Conservation (phyloP, 768 basidiomycete species). For the Dendrothele bispora region DNA sequence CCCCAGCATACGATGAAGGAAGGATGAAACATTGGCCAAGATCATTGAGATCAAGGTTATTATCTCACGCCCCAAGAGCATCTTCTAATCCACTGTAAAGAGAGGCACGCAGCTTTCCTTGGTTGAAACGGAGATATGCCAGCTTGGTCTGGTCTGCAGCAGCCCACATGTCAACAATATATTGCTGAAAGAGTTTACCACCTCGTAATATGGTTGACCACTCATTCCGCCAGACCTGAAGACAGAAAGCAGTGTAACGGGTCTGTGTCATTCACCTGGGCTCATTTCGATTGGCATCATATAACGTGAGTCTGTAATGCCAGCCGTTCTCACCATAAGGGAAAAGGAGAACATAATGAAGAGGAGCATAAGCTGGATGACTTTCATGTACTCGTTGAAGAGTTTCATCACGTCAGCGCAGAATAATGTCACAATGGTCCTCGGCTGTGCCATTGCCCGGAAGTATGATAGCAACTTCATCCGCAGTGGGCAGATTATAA, state of each 20-base stretch:
- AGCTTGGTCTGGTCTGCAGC: constrained; percentile 37
- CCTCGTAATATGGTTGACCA: constrained; percentile 29
- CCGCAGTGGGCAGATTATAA: constrained; percentile 38
- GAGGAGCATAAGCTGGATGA: constrained; percentile 11
- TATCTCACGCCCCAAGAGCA: constrained; percentile 18
- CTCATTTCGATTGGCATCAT: too few relatives aligned
- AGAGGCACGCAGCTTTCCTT: constrained; percentile 31
- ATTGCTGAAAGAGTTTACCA: constrained; percentile 39
- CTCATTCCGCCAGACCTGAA: constrained; percentile 23
- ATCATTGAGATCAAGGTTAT: constrained; percentile 22
- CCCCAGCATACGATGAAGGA: constrained; percentile 41
- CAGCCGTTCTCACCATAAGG: background rate
- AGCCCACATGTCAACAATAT: constrained; percentile 39
- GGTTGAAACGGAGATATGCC: constrained; percentile 29
- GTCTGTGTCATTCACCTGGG: constrained; percentile 22
- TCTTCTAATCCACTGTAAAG: constrained; percentile 33
- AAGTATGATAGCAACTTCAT: constrained; percentile 39
- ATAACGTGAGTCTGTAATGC: too few relatives aligned
- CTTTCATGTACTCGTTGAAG: background rate
- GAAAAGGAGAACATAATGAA: constrained; percentile 6
- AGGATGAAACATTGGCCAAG: constrained; percentile 36
- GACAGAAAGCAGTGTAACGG: constrained; percentile 25
- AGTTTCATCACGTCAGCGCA: constrained; percentile 11
- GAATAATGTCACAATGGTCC: constrained; percentile 28
- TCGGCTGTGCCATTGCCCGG: constrained; percentile 25